These are phyloP conservation scores for Pythium plurisporium DNA, from an alignment of 352 stramenopile genomes.

Conservation along the genomic window DNA sequence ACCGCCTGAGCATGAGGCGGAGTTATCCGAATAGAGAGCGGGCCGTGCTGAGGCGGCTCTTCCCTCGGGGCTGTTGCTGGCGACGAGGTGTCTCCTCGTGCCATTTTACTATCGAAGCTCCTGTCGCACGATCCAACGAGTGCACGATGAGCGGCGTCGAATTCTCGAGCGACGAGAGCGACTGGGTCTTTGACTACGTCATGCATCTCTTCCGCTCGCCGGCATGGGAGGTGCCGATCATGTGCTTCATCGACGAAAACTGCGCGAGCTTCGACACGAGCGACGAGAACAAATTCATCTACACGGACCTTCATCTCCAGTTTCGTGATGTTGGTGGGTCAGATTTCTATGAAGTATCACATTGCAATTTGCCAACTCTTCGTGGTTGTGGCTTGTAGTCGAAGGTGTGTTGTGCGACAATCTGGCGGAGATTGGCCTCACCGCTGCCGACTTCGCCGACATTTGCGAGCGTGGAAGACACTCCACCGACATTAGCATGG, in stretches of 20 bases:
- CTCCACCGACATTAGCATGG: constrained; percentile 52
- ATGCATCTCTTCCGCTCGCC: constrained; percentile 86
- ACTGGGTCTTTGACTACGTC: constrained; percentile 89
- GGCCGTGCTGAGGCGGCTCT: no score
- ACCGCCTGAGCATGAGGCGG: no score
- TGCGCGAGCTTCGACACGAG: constrained; percentile 85
- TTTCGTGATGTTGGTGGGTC: constrained; percentile 60
- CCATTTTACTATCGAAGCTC: no score
- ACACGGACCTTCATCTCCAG: constrained; percentile 80
- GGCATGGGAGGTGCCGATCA: constrained; percentile 81
- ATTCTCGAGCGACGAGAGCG: constrained; percentile 60
- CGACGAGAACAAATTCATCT: constrained; percentile 89
- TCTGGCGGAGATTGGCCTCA: constrained; percentile 82
- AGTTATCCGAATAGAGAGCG: not conserved
- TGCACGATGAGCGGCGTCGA: constrained; percentile 25
- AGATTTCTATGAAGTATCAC: not conserved
- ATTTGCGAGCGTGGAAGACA: constrained; percentile 71
- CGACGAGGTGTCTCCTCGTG: no score
- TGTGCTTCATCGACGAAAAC: constrained; percentile 89
- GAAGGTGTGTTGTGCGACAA: constrained; percentile 75
- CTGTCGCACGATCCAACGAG: not conserved
- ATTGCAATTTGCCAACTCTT: not conserved
- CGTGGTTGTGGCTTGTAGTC: constrained; percentile 21
- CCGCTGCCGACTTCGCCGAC: constrained; percentile 74
- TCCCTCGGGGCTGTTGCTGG: no score